These are phyloP conservation scores for Colletotrichum shisoi DNA, from an alignment of 2,329 filamentous ascomycete genomes.

Conservation along the genomic window DNA sequence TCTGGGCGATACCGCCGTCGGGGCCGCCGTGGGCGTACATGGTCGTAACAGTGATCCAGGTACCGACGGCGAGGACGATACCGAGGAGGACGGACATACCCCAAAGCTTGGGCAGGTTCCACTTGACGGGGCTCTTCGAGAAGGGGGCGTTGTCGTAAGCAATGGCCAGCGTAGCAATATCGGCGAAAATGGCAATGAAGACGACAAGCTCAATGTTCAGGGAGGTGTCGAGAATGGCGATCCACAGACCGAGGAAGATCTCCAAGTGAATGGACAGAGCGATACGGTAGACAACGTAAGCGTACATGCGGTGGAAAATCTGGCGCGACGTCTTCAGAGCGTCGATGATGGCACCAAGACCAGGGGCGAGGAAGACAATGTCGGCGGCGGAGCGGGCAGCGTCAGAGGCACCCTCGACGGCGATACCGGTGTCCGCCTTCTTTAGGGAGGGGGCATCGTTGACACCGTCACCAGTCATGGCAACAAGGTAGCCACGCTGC, in stretches of 20 bases:
- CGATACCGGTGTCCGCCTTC: constrained; percentile 96
- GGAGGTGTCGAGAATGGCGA: constrained; percentile 83
- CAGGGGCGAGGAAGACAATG: constrained; percentile 91
- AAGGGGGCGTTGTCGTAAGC: constrained; percentile 82
- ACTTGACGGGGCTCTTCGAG: constrained; percentile 72
- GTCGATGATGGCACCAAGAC: constrained; percentile 91
- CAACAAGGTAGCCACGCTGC: constrained; percentile 90
- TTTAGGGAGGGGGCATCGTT: constrained; percentile 93
- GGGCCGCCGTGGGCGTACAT: constrained; percentile 74
- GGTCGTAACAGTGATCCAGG: constrained; percentile 88
- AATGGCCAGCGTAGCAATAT: constrained; percentile 90
- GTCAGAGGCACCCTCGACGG: constrained; percentile 89
- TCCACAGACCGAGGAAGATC: constrained; percentile 91
- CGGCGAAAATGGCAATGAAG: constrained; percentile 94
- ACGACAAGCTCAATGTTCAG: constrained; percentile 88
- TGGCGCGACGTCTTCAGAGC: constrained; percentile 91
- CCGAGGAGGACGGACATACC: constrained; percentile 88
- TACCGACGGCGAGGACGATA: constrained; percentile 79
- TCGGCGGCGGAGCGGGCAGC: constrained; percentile 90
- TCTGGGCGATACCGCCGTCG: constrained; percentile 86
- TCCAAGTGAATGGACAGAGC: constrained; percentile 89
- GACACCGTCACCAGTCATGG: constrained; percentile 96
- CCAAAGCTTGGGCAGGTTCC: constrained; percentile 94
- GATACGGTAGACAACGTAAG: constrained; percentile 95
- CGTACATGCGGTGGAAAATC: constrained; percentile 97